Evolutionary conservation across 208 protist genomes (phyloP).

Genomic region (Crithidia brevicula): DNA sequence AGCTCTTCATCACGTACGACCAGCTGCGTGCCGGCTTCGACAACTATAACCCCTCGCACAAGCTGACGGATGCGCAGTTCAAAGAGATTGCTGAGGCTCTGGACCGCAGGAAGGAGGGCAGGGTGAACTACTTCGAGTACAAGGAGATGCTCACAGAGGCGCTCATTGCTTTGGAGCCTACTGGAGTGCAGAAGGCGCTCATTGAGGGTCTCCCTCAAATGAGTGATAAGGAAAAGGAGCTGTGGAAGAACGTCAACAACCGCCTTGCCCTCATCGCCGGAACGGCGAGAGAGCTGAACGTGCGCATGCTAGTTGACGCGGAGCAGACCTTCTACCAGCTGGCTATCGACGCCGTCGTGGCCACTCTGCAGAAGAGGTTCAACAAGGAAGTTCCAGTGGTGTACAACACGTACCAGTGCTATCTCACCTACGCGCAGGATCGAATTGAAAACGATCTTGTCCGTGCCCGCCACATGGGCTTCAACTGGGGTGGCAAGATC

Average conservation of each 20-base stretch:
- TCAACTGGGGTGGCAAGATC: constrained; percentile 95
- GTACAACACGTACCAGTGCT: constrained; percentile 98
- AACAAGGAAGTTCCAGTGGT: constrained; percentile 92
- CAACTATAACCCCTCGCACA: constrained; percentile 29
- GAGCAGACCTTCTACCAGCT: constrained; percentile 98
- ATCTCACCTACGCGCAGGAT: constrained; percentile 92
- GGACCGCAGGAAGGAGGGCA: constrained; percentile 71
- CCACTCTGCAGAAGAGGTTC: constrained; percentile 87
- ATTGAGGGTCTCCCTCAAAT: constrained; percentile 71
- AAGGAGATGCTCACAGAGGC: constrained; percentile 86
- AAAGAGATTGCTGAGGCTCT: constrained; percentile 60
- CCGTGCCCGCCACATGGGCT: constrained; percentile 74
- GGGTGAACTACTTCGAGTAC: constrained; percentile 90
- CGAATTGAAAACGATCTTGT: constrained; percentile 91
- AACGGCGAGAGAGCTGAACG: constrained; percentile 67
- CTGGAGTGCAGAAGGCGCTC: constrained; percentile 58
- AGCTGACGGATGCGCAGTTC: constrained; percentile 58
- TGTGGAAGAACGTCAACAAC: constrained; percentile 70
- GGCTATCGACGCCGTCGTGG: constrained; percentile 94
- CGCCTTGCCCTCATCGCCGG: constrained; percentile 77
- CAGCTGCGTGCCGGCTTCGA: constrained; percentile 68
- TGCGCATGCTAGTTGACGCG: constrained; percentile 94
- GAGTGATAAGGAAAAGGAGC: constrained; percentile 70
- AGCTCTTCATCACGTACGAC: constrained; percentile 67
- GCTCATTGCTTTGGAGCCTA: constrained; percentile 62